A percentile compares a stretch with the other conserved stretches of the same genome.
These are phyloP conservation scores for Vigna nakashimae DNA, from an alignment of 306 rosid species.

Conservation along the genomic window DNA sequence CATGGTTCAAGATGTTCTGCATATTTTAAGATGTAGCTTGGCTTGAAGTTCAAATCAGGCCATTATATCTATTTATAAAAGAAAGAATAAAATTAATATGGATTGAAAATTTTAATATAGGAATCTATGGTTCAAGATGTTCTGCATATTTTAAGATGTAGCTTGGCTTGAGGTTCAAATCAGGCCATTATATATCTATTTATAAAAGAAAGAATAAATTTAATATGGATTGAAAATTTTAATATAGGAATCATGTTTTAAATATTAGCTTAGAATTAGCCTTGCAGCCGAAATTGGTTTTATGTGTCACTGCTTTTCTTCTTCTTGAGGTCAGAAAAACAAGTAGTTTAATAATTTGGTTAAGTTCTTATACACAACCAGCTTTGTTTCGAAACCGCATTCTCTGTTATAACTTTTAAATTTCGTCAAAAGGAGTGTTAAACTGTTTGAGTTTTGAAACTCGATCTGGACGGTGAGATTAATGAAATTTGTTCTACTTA, in stretches of 20 bases:
- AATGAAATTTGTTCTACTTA: constrained; percentile 26
- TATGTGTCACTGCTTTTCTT: neutral
- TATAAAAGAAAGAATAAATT: constrained; percentile 15
- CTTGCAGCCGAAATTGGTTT: neutral
- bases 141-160: neutral
- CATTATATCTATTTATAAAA: neutral
- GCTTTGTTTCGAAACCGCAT: neutral
- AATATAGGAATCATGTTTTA: constrained; percentile 19
- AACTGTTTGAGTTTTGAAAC: constrained; percentile 10
- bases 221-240: constrained; percentile 18
- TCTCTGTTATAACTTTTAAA: constrained; percentile 18
- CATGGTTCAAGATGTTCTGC: neutral
- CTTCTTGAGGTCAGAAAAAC: neutral
- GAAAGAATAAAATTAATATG: constrained; percentile 11
- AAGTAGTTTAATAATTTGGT: constrained; percentile 1
- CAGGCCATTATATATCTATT: constrained; percentile 2
- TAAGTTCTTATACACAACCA: neutral
- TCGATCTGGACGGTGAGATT: neutral
- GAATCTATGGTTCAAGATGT: constrained; percentile 11
- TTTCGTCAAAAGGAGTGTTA: constrained; percentile 1
- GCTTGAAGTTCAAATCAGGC: constrained; percentile 11
- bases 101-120: constrained; percentile 20
- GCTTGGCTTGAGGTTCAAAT: constrained; percentile 10
- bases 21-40: constrained; percentile 10
- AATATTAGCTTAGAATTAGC: constrained; percentile 21